Evolutionary conservation across 768 basidiomycete species (phyloP).

Genomic region (Pleurotus eryngii): DNA sequence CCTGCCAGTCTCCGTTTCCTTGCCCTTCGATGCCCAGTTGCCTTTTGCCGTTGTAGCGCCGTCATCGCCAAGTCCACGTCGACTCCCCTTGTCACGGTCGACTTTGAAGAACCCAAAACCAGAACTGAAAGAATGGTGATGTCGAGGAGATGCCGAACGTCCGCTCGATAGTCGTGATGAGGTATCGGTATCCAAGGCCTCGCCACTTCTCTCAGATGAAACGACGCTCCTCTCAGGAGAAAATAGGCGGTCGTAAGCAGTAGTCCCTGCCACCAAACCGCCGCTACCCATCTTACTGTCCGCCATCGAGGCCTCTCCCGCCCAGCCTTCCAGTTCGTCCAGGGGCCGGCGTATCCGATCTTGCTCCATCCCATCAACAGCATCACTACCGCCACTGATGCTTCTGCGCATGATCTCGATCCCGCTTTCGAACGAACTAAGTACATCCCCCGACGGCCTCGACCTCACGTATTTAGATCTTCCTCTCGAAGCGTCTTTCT

Average conservation of each 20-base stretch:
- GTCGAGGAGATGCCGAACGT: neutral
- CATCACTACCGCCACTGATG: conserved; percentile 1
- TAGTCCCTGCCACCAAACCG: too few relatives aligned
- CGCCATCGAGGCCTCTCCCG: too few relatives aligned
- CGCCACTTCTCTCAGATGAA: conserved; percentile 1
- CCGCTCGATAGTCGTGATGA: neutral
- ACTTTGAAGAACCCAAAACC: too few relatives aligned
- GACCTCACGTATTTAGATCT: neutral
- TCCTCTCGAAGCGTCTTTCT: neutral
- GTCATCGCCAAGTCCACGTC: neutral
- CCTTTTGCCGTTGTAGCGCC: neutral
- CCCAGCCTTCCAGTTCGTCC: neutral
- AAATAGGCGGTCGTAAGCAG: neutral
- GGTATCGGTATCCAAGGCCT: neutral
- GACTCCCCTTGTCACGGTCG: too few relatives aligned
- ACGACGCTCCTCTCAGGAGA: neutral
- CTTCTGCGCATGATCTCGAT: conserved; percentile 2
- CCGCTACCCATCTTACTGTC: too few relatives aligned
- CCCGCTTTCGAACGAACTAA: neutral
- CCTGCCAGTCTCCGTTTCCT: neutral
- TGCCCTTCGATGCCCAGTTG: neutral
- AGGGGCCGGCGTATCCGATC: neutral
- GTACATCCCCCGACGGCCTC: neutral
- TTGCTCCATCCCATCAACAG: neutral
- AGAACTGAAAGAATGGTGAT: neutral